Evolutionary conservation across 768 basidiomycete genomes (phyloP), one percentile per base, ranked within the genome.

Genomic region (Boletus vermiculosoides): DNA sequence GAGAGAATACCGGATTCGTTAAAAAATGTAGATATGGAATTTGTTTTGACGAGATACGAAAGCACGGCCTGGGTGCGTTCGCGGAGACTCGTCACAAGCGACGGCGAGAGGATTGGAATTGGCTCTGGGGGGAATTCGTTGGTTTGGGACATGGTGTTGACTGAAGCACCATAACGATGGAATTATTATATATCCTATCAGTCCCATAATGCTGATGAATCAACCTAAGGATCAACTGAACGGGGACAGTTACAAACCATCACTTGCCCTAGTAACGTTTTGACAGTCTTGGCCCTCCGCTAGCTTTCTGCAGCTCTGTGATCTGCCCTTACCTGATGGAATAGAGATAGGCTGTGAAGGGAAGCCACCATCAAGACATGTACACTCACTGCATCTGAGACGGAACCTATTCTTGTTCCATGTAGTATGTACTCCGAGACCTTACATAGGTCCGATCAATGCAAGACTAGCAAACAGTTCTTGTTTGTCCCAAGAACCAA

Each of bases 51-150:
- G 50, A 68, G 62, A 30, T 68, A 61, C 15, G 62, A 61, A 34
- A 68, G 66, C 54, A 66, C 58, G 36, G 57, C 50, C 40, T 58
- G 61, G 36, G 66, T 63, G 50, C 57, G 63, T 34, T 69, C 45
- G 10, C 52, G 57, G 30, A 67, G 68, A 46, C 45, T 55, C 20
- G 53, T 48, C 18, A 56, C 45, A 15, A 66, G 59, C n/a, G 52
- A 49, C 2, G 56, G 52, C 0, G 66, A 52, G 39, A 63, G 61
- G 20, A 33, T 20, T 25, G 46, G 33, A 42, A 65, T 57, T 22
- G 61, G 66, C n/a, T 22, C 34, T 22, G 61, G 57, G 31, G 66
- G 61, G 18, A 50, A 49, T 36, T 63, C 61, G 52, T 57, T 49
- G 23, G 41, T 44, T 23, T 13, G 42, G 22, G 15, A 22, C 42